Base-by-base conservation (phyloP, 805 yeast species). In the Schwanniomyces polymorphus region DNA sequence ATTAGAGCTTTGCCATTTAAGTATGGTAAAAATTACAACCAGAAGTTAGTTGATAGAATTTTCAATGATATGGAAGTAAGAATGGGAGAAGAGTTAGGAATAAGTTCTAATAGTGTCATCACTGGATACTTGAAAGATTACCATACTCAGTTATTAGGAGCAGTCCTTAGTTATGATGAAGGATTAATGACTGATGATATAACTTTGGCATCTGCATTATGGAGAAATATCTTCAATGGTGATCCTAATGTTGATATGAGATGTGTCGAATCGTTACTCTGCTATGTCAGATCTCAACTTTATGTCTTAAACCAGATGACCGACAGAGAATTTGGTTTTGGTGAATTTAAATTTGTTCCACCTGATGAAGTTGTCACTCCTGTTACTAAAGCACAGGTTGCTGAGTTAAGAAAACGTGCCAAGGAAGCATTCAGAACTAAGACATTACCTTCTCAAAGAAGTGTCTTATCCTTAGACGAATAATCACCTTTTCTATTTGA, bases 1-100 rank as follows among this genome's bases (percentile, higher is more conserved):
- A 91, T 94, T 97, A 83, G 99, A 65, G 95, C 95, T 8, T 78
- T 94, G 86, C 98, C 98, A 0, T 86, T 85, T 64, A 86, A 89
- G 59, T 84, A 88, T 62, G 95, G 97, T 35, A 81, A 81, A 56
- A 86, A 85, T 61, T 94, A 91, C 67, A 97, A 94, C 67, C 97
- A 91, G 67, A 90, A 90, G 62, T 69, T 94, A 33, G 88, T 91
- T 27, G 97, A 95, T 65, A 78, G 95, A 54, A 82, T 89, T 39
- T 94, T 94, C 72, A 81, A 83, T 52, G 98, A 94, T 64, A 86
- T 94, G 69, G 98, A 94, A 65, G 72, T 81, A 59, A 82, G 96
- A 62, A 76, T 94, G 67, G 81, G 86, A 47, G 88, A 86, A 54
- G 97, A 91, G 64, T 82, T 92, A 81, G 87, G 88, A 46, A 90